These are phyloP conservation scores for Amylostereum areolatum DNA, from an alignment of 1,284 basidiomycete genomes.

Conservation along the genomic window DNA sequence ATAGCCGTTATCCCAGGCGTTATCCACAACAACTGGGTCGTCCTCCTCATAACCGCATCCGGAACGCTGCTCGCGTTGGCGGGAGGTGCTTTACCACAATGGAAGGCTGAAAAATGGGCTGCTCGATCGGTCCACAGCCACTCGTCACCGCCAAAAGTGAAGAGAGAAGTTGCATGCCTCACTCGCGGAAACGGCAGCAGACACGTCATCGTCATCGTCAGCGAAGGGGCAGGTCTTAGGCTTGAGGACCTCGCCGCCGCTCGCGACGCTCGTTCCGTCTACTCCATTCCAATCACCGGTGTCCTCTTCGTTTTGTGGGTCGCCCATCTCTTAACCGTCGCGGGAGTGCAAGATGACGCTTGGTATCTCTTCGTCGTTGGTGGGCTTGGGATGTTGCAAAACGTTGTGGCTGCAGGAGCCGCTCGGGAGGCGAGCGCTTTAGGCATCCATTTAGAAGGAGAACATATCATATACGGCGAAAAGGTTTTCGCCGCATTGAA, in stretches of 20 bases:
- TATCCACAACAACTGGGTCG: conserved; percentile 20
- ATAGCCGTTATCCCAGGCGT: conserved; percentile 22
- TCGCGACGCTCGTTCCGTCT: conserved; percentile 8
- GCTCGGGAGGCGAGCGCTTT: conserved; percentile 11
- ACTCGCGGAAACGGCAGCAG: conserved; percentile 25
- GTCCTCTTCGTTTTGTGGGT: conserved; percentile 15
- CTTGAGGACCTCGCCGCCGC: conserved; percentile 23
- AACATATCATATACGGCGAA: conserved; percentile 10
- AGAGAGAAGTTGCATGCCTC: conserved; percentile 20
- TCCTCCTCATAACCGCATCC: conserved; percentile 22
- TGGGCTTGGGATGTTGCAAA: conserved; percentile 13
- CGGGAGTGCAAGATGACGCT: conserved; percentile 12
- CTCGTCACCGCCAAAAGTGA: not conserved
- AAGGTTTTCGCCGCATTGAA: conserved; percentile 16
- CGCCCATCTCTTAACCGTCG: conserved; percentile 13
- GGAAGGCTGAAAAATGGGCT: conserved; percentile 24
- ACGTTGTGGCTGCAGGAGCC: conserved; percentile 13
- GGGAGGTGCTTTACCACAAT: conserved; percentile 23
- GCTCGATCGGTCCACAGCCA: conserved; percentile 12
- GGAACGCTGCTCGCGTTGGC: conserved; percentile 21
- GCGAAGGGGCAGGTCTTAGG: conserved; percentile 18
- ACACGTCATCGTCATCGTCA: conserved; percentile 25
- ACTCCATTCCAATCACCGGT: conserved; percentile 4
- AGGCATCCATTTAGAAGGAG: conserved; percentile 14
- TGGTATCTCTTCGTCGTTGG: conserved; percentile 17